Evolutionary conservation across 2,329 filamentous ascomycete genomes (phyloP).

Genomic region (Fusarium sp.): DNA sequence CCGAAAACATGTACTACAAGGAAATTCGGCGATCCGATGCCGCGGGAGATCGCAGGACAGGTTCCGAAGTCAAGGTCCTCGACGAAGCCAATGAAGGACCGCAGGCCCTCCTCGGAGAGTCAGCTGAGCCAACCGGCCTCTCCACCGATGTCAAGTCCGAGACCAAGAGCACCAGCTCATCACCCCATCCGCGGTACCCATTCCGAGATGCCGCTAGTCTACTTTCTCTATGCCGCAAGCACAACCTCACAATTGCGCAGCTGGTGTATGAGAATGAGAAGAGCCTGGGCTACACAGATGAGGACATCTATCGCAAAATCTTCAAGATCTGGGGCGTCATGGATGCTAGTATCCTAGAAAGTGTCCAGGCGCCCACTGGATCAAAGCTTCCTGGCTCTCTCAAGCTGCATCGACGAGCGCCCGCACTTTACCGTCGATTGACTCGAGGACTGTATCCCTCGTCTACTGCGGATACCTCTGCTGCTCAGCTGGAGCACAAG

Average conservation of each 20-base stretch:
- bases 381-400: slow-evolving; percentile 58
- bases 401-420: slow-evolving; percentile 60
- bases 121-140: slow-evolving; percentile 2
- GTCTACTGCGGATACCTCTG: slow-evolving; percentile 12
- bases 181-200: slow-evolving; percentile 56
- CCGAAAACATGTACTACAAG: slow-evolving; percentile 64
- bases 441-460: slow-evolving; percentile 60
- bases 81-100: slow-evolving; percentile 38
- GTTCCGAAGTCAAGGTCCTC: slow-evolving; percentile 55
- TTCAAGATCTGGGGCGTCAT: slow-evolving; percentile 63
- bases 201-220: slow-evolving; percentile 61
- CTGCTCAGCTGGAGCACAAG: slow-evolving; percentile 25
- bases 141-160: slow-evolving; percentile 32
- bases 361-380: slow-evolving; percentile 58
- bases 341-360: slow-evolving; percentile 62
- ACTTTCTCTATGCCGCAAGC: slow-evolving; percentile 59
- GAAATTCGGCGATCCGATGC: slow-evolving; percentile 60
- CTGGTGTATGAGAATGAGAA: slow-evolving; percentile 65
- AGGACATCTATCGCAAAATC: slow-evolving; percentile 60
- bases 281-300: slow-evolving; percentile 61
- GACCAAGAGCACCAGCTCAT: slow-evolving; percentile 25
- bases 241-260: slow-evolving; percentile 64
- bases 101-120: slow-evolving; percentile 16
- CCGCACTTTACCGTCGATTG: slow-evolving; percentile 57
- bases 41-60: slow-evolving; percentile 57